Evolutionary conservation across 1,284 basidiomycete species (phyloP), one percentile per base, ranked within the genome.

Genomic region (Phellinidium pouzarii): DNA sequence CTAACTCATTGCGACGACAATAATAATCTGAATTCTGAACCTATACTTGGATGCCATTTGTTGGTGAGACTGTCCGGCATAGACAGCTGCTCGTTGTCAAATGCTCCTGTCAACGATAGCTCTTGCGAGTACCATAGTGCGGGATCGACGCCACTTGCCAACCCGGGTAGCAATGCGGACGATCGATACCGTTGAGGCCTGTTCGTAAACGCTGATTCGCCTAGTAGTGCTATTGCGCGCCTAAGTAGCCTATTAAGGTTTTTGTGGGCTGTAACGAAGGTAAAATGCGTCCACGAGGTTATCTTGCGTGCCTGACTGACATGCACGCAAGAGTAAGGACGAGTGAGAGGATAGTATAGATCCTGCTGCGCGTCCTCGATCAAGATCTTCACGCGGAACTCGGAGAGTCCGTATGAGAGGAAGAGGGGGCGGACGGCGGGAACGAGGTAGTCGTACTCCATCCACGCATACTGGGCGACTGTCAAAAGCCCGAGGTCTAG

Each of bases 381-480:
- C 49, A 84, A 69, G 36, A 68, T 70, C 60, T 73, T 74, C 3
- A 77, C 79, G 48, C 73, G 71, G 53, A 72, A 71, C 46, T 78
- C 75, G 25, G 75, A 68, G 48, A 82, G 65, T 3, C 76, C 78
- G 47, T 71, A 66, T 40, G 70, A 71, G 48, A 81, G 65, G 62
- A 84, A 76, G 43, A 82, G 68, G 3, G 81, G 80, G 53, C 73
- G 76, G 55, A 84, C 64, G 3, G 79, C 78, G 38, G 79, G 78
- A 38, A 84, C 67, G 55, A 84, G 69, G n/a, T 76, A 70, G 59
- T 84, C 82, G 59, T 78, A 79, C 55, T 79, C 76, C 79, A 83
- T 78, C 82, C 82, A 84, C 38, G 81, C 79, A 20, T 84, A 65
- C 59, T 84, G 80, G 5, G 80, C 82, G 44, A 82, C 74, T 29